Base-by-base conservation (phyloP, 2,329 filamentous ascomycete genomes). In the Colletotrichum limetticola region DNA sequence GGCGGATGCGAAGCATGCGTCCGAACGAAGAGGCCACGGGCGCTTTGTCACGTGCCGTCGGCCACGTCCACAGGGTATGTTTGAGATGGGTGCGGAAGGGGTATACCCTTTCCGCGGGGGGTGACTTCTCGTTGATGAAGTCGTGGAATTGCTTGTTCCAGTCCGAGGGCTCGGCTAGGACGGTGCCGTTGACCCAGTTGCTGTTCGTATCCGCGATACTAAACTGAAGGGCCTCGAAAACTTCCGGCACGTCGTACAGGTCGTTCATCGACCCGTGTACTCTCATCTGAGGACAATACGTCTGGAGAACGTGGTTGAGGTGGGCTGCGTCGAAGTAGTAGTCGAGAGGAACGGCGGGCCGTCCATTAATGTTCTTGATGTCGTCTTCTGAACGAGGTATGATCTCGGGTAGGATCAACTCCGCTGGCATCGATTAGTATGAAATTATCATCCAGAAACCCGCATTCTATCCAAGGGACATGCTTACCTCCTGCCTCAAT, bases 401-500 rank as follows among this genome's bases (percentile, higher is more conserved):
- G 66, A 84, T 82, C 6, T 78, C 76, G 16, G 84, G 83, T 8
- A 85, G 75, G 65, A 85, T 77, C 46, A 86, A 71, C 61, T 81
- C 79, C 42, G 83, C 83, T 81, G 76, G 19, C 58, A 35, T 24
- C 49, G 28, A 56, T 72, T 52, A 68, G 61, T 52, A 66, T 53
- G 8, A 77, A 74, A 56, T 75, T 73, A 28, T 49, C 42, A n/a
- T 11, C 5, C 14, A 49, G 16, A 11, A 19, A n/a, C n/a, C 42
- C 8, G 42, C 1, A 16, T 49, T 49, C 42, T 49, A n/a, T n/a
- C 19, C 19, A n/a, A 49, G 42, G 42, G 42, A 49, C 7, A n/a
- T 79, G 82, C 76, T 76, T 74, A 81, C 86, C 85, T 66, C 86
- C 86, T 55, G 85, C 83, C 78, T 86, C 84, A 37, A 87, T 86